phyloP scores from a whole-genome alignment of 495 filamentous ascomycete genomes.

The Jackrogersella minutella region DNA sequence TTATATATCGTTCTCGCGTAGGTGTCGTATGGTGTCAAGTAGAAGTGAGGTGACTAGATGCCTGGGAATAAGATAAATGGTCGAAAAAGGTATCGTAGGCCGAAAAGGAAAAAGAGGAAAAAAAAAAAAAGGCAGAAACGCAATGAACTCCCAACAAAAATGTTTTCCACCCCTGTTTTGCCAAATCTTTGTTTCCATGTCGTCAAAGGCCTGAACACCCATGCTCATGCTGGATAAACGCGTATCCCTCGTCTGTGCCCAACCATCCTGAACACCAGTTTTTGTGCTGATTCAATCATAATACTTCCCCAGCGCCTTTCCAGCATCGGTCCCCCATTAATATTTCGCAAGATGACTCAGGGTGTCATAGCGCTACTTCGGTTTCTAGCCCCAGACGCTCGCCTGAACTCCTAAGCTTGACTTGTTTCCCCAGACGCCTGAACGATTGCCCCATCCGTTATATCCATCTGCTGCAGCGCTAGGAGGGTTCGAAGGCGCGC shows the following conservation, averaged over 20 bases:
- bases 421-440: constrained; percentile 79
- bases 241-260: constrained; percentile 40
- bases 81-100: constrained; percentile 32
- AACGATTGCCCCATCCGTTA: constrained; percentile 74
- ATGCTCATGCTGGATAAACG: constrained; percentile 50
- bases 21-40: background rate
- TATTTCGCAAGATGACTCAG: background rate
- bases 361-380: constrained; percentile 11
- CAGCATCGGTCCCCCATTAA: background rate
- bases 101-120: constrained; percentile 8
- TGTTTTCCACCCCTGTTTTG: constrained; percentile 41
- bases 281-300: constrained; percentile 26
- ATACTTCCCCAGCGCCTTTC: background rate
- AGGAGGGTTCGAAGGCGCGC: constrained; percentile 49
- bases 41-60: constrained; percentile 9
- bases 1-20: constrained; percentile 40
- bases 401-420: constrained; percentile 74
- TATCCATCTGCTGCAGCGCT: constrained; percentile 53
- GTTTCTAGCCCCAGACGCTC: constrained; percentile 76
- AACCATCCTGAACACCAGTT: constrained; percentile 46
- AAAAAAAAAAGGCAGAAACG: constrained; percentile 23
- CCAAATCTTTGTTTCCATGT: constrained; percentile 44
- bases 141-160: constrained; percentile 42
- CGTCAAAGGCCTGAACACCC: constrained; percentile 50
- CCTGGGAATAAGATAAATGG: constrained; percentile 12